Percentiles rank a stretch among this genome's conserved stretches.
Evolutionary conservation across 768 basidiomycete species (phyloP).

Genomic region (Piloderma croceum): DNA sequence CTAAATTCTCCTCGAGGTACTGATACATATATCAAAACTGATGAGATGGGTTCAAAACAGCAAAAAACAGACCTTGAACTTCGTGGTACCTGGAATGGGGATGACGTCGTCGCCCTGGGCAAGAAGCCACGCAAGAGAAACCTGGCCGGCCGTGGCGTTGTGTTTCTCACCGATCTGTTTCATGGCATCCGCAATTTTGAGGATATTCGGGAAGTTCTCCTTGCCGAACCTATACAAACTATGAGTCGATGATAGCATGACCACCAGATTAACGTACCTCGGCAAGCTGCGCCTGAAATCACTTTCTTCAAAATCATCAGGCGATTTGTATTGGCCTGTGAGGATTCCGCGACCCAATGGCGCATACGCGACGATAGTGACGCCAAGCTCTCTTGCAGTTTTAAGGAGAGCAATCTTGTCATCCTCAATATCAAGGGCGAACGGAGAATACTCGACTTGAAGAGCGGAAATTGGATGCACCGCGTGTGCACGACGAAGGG

Average conservation of each 20-base stretch:
- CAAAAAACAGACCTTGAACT: constrained; percentile 22
- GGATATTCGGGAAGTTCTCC: constrained; percentile 40
- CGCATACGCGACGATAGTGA: constrained; percentile 42
- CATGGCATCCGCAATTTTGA: constrained; percentile 32
- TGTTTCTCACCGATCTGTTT: constrained; percentile 29
- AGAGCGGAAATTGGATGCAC: constrained; percentile 41
- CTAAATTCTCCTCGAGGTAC: constrained; percentile 42
- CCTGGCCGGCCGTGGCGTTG: constrained; percentile 35
- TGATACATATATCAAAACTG: constrained; percentile 3
- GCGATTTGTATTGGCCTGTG: constrained; percentile 40
- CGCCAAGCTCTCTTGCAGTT: constrained; percentile 38
- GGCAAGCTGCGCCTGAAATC: constrained; percentile 35
- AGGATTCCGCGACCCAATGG: constrained; percentile 46
- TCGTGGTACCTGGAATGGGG: constrained; percentile 40
- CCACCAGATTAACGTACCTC: constrained; percentile 15
- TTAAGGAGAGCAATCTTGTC: constrained; percentile 33
- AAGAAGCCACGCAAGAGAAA: constrained; percentile 43
- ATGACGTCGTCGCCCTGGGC: constrained; percentile 39
- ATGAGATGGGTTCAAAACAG: neutral
- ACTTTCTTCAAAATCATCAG: constrained; percentile 33
- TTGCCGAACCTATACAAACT: constrained; percentile 24
- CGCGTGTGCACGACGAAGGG: constrained; percentile 44
- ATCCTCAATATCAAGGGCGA: constrained; percentile 41
- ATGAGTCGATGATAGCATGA: neutral
- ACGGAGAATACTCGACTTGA: constrained; percentile 41